Conservation (phyloP, 805 yeast species). For the Starmerella potacharoeniae region DNA sequence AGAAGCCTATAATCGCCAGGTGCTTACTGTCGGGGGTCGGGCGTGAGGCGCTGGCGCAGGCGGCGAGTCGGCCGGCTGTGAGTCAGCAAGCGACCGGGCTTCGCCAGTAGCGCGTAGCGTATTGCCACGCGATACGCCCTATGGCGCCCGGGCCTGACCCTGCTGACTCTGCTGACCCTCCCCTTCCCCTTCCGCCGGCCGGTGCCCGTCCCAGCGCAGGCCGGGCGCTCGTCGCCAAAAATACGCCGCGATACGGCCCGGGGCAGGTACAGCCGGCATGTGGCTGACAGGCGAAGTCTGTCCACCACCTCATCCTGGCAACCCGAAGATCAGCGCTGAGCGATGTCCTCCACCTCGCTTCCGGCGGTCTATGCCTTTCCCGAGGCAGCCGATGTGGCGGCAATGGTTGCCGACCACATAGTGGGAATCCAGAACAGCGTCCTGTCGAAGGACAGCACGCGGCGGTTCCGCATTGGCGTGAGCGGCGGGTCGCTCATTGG, state of each 20-base stretch:
- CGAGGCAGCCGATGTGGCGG: slow-evolving; percentile 81
- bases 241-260: not conserved
- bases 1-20: no score
- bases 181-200: no score
- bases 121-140: no score
- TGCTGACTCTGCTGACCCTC: no score
- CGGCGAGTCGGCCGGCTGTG: no score
- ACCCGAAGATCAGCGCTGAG: not conserved
- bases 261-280: not conserved
- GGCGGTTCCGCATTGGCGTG: slow-evolving; percentile 78
- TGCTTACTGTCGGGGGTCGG: no score
- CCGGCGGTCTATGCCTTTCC: slow-evolving; percentile 90
- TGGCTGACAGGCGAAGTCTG: not conserved
- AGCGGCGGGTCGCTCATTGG: slow-evolving; percentile 88
- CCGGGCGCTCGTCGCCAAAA: not conserved
- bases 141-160: no score
- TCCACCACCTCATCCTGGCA: slow-evolving; percentile 3
- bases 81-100: no score
- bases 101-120: no score
- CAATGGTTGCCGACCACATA: slow-evolving; percentile 92
- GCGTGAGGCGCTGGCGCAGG: no score
- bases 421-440: slow-evolving; percentile 76
- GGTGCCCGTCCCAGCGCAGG: no score
- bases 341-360: slow-evolving; percentile 14
- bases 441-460: slow-evolving; percentile 31